phyloP scores from a whole-genome alignment of 805 yeast species.

The Ogataea nakhonphanomensis region DNA sequence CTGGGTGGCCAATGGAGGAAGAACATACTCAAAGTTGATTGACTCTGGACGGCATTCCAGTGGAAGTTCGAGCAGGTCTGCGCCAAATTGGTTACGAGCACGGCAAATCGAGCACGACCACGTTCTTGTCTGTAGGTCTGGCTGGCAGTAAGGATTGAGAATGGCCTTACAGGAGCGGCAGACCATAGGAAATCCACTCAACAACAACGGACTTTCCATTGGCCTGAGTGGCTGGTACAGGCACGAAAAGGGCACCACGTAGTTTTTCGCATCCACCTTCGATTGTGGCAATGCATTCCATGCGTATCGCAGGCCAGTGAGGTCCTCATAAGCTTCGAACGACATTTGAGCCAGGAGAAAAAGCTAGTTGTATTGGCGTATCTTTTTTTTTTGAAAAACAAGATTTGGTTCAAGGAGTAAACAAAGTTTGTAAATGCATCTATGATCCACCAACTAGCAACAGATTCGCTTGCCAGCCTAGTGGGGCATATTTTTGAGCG shows the following conservation, averaged over 20 bases:
- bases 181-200: conserved; percentile 41
- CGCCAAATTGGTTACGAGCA: conserved; percentile 40
- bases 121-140: conserved; percentile 29
- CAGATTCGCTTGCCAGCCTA: conserved; percentile 6
- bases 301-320: conserved; percentile 69
- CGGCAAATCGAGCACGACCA: conserved; percentile 63
- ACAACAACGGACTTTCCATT: conserved; percentile 36
- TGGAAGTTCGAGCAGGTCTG: conserved; percentile 26
- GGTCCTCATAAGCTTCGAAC: conserved; percentile 60
- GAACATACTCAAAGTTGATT: conserved; percentile 51
- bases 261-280: conserved; percentile 49
- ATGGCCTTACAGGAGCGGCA: conserved; percentile 57
- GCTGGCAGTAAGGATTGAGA: conserved; percentile 48
- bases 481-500: neutral
- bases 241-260: conserved; percentile 54
- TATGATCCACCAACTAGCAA: conserved; percentile 5
- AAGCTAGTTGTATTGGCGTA: conserved; percentile 9
- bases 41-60: conserved; percentile 38
- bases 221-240: conserved; percentile 57
- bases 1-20: conserved; percentile 30
- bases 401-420: conserved; percentile 9
- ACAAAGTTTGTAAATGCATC: neutral
- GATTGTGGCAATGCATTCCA: conserved; percentile 65
- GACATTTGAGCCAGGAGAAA: conserved; percentile 5
- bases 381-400: conserved; percentile 8